Evolutionary conservation across 2,329 filamentous ascomycete genomes (phyloP).

Genomic region (Fusarium luffae): DNA sequence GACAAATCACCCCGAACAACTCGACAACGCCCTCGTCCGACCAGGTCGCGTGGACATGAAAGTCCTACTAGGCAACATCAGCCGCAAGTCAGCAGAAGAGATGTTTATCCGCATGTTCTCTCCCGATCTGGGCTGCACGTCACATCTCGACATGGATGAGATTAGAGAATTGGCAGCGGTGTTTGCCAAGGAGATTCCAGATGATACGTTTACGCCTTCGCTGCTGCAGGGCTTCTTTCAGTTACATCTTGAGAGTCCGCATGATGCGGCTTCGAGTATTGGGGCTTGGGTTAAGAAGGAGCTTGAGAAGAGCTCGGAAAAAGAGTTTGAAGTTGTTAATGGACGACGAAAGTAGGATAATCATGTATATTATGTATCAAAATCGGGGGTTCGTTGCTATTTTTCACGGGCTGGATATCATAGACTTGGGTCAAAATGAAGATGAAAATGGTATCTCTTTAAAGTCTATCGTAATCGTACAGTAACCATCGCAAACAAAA

Average conservation of each 20-base stretch:
- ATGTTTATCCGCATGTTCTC: conserved; percentile 62
- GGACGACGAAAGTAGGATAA: conserved; percentile 22
- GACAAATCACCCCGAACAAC: conserved; percentile 72
- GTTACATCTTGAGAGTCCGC: conserved; percentile 54
- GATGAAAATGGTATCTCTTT: neutral
- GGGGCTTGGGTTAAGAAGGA: conserved; percentile 53
- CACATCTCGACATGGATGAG: conserved; percentile 44
- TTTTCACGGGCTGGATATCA: neutral
- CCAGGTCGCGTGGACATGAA: conserved; percentile 75
- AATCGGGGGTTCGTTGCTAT: no score
- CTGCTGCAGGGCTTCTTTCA: conserved; percentile 62
- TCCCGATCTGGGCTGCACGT: conserved; percentile 47
- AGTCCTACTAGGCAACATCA: conserved; percentile 66
- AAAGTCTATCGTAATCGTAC: no score
- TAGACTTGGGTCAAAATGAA: no score
- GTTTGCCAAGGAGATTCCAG: conserved; percentile 65
- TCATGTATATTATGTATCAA: neutral
- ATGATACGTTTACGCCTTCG: conserved; percentile 60
- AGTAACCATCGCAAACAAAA: neutral
- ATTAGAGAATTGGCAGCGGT: conserved; percentile 57
- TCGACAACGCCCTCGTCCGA: conserved; percentile 72
- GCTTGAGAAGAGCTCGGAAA: conserved; percentile 43
- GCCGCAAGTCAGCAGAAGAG: conserved; percentile 54
- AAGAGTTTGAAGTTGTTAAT: conserved; percentile 47
- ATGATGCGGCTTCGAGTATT: conserved; percentile 50